Base-by-base conservation (phyloP, 768 basidiomycete genomes). In the Boletus reticuloceps region DNA sequence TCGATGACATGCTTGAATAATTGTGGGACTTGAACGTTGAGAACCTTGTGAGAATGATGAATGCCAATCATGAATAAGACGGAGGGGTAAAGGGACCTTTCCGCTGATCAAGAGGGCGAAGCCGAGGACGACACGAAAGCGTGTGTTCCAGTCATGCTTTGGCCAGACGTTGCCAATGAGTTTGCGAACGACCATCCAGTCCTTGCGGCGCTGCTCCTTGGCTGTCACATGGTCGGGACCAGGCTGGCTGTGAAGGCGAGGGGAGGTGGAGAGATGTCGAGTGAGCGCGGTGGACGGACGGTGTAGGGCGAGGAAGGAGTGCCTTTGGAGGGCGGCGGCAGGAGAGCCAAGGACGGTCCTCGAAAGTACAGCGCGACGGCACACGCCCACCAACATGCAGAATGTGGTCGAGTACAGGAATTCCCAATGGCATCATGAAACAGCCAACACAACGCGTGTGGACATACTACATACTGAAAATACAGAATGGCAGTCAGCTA, bases 21-120 rank as follows among this genome's bases (percentile, higher is more conserved):
- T 61, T 92, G 82, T 1, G 97, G 97, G n/a, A 99, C 95, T 79
- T 98, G 96, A 1, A 99, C 97, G 68, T 98, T 99, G 53, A 98
- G 74, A 42, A 97, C 74, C 94, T 94, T 52, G 42, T 5, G 14
- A 13, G n/a, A 5, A 38, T n/a, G 16, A 25, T 65, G 50, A 58
- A 11, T 22, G 39, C 10, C 17, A 46, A 20, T 44, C 12, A 13
- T 22, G 38, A 13, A 32, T 8, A 11, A 4, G 40, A 7, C 22
- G 42, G 27, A 19, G 32, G 17, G 22, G 48, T 2, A 12, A 55
- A 31, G 79, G 52, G 50, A 94, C 92, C 82, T 99, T 99, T 49
- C 92, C 94, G 16, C 81, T 75, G 43, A 98, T 78, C 42, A 98
- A 76, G 58, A 98, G 72, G 0, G 75, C 81, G 48, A 99, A 81